Evolutionary conservation across 2,329 filamentous ascomycete genomes (phyloP), one percentile per base, ranked within the genome.

Genomic region (Microthyrium microscopicum): DNA sequence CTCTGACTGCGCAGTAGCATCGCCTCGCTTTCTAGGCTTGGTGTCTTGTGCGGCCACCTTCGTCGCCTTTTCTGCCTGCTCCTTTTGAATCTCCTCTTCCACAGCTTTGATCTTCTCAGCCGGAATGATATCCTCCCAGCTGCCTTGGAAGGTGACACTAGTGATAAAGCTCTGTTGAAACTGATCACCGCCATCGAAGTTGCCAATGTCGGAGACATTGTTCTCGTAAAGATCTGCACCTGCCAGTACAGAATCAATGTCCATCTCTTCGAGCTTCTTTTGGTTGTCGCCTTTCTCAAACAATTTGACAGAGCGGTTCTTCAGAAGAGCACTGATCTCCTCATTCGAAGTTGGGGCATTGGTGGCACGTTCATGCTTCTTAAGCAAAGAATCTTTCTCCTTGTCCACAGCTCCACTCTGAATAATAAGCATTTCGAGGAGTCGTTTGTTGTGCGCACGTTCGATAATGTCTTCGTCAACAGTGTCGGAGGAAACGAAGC

Each of bases 41-140:
- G 89, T 72, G 29, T 89, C 70, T 46, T 77, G n/a, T n/a, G n/a
- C 76, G 18, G 75, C 77, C 2, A 93, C 70, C 42, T 25, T 29
- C 21, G 17, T 31, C 3, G 26, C 26, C 8, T 31, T 15, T 17
- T 36, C 73, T 36, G 80, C 73, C 48, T 79, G 78, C 52, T 77
- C 74, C 44, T 91, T 80, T 36, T 81, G 73, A 48, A 79, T 78
- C 52, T 77, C 73, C 44, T 91, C 80, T 47, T 95, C 87, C 32
- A 92, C 79, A 39, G 75, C 76, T 12, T 85, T 85, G 13, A 98
- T 68, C 47, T 93, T 76, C 5, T 93, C 84, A 39, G 85, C 84
- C 1, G 89, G 91, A 44, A 98, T 95, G 46, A 98, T 98, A 43
- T 95, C 80, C 47, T 98, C 89, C 89, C 89, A 98, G 44, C 91